Base-by-base conservation (phyloP, 441 rosid genomes). In the Populus tomentosa region DNA sequence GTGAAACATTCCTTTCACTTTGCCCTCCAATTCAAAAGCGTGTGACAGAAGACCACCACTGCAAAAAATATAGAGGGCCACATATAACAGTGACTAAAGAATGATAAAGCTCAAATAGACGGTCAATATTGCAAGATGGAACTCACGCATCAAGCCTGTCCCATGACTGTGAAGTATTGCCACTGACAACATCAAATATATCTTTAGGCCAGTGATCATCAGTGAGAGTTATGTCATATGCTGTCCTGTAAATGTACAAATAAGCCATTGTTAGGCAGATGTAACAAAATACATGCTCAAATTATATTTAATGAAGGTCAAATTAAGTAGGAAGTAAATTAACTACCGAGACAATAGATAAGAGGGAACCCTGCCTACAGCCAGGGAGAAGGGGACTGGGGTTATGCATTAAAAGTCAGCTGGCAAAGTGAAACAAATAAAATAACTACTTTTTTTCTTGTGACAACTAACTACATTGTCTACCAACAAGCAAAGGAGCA, bases 101-200 rank as follows among this genome's bases (percentile, higher is more conserved):
- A 26, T 26, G 26, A 3, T 7, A 24, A 20, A 69, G 11, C 14
- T 70, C 5, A 77, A 69, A 53, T 32, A 1, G 16, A 59, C 23
- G 13, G 9, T 20, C 71, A 71, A 23, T 38, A 50, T 36, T 77
- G 65, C 70, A 73, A 82, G 11, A 24, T 18, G 67, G 80, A 46
- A 90, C 97, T 89, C 85, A 92, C 98, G 89, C 93, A 85, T 95
- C 99, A 72, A 93, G 98, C 78, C 95, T 89, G 77, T 94, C 99
- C 99, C 99, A 95, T 68, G 99, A 88, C 69, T 72, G 86, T 30
- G 98, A 89, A 77, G 82, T 83, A 88, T 94, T 95, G 35, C 98
- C 99, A 69, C 80, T 85, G 81, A 95, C 82, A 71, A 89, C 79
- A 68, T 85, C 88, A 82, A 95, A 95, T 18, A 67, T 67, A 30